Percentiles rank a stretch among this genome's conserved stretches.
Evolutionary conservation across 2,329 filamentous ascomycete species (phyloP).

Genomic region (Fusarium austroafricanum): DNA sequence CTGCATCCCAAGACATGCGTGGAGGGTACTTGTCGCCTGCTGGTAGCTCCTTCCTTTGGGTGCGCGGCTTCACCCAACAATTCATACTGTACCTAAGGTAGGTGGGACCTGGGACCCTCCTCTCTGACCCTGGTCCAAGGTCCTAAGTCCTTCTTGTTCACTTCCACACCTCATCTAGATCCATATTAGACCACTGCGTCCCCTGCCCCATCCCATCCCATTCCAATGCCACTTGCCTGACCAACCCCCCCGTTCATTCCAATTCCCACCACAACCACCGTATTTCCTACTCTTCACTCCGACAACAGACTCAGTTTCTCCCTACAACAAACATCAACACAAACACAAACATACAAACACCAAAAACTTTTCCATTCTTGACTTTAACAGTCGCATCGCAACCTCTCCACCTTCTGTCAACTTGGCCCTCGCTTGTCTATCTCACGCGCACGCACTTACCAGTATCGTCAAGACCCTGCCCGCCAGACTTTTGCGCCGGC

Average conservation of each 20-base stretch:
- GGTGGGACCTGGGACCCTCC: conserved; percentile 20
- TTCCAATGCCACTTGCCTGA: conserved; percentile 40
- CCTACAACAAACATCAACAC: conserved; percentile 40
- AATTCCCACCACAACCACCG: conserved; percentile 42
- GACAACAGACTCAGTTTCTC: conserved; percentile 36
- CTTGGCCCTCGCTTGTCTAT: not conserved
- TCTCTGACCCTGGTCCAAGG: conserved; percentile 18
- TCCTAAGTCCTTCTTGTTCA: conserved; percentile 32
- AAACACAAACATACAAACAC: conserved; percentile 35
- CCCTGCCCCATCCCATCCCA: conserved; percentile 41
- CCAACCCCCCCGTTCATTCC: conserved; percentile 44
- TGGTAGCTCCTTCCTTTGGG: conserved; percentile 8
- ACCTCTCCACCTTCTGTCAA: not conserved
- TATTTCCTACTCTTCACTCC: conserved; percentile 41
- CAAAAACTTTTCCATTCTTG: conserved; percentile 6
- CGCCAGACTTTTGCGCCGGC: conserved; percentile 32
- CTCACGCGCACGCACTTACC: conserved; percentile 15
- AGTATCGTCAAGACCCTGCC: not conserved
- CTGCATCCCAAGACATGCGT: conserved; percentile 12
- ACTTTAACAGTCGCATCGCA: conserved; percentile 12
- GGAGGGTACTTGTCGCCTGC: conserved; percentile 15
- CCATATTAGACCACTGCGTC: conserved; percentile 44
- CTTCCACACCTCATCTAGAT: conserved; percentile 21
- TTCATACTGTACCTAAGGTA: too few species aligned
- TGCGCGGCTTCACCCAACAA: conserved; percentile 7